Evolutionary conservation across 1,284 basidiomycete genomes (phyloP).

Genomic region (Lignosus rhinocerotis): DNA sequence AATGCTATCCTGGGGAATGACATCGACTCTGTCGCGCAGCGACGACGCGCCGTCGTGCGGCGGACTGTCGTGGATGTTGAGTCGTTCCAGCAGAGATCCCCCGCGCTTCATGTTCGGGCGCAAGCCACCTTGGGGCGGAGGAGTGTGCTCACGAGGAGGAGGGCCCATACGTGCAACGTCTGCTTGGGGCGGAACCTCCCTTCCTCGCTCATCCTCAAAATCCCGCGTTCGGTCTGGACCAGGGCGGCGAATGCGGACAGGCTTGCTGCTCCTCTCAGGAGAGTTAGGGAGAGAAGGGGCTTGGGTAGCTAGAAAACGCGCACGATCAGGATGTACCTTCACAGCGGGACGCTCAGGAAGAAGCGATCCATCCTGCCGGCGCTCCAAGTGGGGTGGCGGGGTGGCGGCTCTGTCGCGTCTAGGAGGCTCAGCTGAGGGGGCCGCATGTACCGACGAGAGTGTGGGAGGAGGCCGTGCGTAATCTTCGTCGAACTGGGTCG

Average conservation of each 20-base stretch:
- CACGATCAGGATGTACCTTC: constrained; percentile 25
- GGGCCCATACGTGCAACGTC: constrained; percentile 10
- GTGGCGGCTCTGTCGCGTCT: constrained; percentile 6
- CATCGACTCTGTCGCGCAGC: constrained; percentile 42
- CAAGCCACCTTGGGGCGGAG: constrained; percentile 32
- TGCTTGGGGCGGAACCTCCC: constrained; percentile 6
- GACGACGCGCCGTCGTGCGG: constrained; percentile 27
- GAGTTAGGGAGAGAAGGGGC: not conserved
- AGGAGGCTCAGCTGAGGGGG: not conserved
- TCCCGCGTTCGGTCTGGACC: constrained; percentile 4
- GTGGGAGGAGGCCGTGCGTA: not conserved
- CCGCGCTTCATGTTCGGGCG: constrained; percentile 34
- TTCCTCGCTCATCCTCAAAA: not conserved
- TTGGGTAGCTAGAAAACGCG: constrained; percentile 4
- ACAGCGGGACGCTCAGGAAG: constrained; percentile 2
- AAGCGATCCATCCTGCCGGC: constrained; percentile 5
- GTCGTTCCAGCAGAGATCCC: constrained; percentile 39
- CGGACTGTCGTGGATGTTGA: constrained; percentile 31
- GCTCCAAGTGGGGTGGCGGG: constrained; percentile 9
- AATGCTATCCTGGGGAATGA: not conserved
- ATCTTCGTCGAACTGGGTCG: not conserved
- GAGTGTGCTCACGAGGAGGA: constrained; percentile 10
- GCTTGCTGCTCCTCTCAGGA: constrained; percentile 3
- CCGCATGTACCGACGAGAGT: not conserved
- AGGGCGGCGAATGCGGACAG: constrained; percentile 17